Conservation (phyloP, 371 early-diverging fungal genomes). For the Rhizopus arrhizus region DNA sequence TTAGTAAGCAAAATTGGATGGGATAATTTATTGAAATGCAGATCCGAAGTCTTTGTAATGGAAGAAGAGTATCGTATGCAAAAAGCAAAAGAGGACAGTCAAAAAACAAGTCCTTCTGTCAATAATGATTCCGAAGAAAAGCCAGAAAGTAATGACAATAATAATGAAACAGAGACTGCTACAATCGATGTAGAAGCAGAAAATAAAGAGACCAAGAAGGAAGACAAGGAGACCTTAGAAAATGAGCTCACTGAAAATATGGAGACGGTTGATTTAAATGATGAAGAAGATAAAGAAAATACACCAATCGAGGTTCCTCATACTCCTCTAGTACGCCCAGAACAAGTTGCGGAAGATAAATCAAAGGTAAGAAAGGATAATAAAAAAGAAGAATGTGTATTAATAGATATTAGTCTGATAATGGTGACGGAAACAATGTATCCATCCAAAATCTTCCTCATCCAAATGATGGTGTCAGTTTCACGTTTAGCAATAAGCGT, state of each 20-base stretch:
- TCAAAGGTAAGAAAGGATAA: conserved; percentile 8
- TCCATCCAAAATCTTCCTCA: conserved; percentile 2
- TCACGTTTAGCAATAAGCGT: conserved; percentile 87
- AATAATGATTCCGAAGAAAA: background rate
- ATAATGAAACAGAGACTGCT: background rate
- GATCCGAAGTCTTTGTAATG: conserved; percentile 94
- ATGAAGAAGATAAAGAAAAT: conserved; percentile 15
- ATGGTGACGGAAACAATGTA: background rate
- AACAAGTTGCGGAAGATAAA: conserved; percentile 46
- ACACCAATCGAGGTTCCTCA: conserved; percentile 19
- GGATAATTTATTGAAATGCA: conserved; percentile 87
- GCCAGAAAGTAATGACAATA: background rate
- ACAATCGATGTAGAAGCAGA: background rate
- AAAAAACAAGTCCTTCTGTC: conserved; percentile 19
- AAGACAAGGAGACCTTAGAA: conserved; percentile 6
- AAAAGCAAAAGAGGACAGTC: conserved; percentile 65
- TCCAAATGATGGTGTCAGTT: conserved; percentile 32
- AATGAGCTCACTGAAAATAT: conserved; percentile 23
- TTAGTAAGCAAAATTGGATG: conserved; percentile 87
- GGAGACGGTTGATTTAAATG: conserved; percentile 38
- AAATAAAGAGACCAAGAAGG: background rate
- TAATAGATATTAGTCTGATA: background rate
- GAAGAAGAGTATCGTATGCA: conserved; percentile 93
- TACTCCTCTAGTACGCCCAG: conserved; percentile 37
- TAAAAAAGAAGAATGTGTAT: background rate